Conservation (phyloP, 2,329 filamentous ascomycete genomes). For the Periconia macrospinosa region DNA sequence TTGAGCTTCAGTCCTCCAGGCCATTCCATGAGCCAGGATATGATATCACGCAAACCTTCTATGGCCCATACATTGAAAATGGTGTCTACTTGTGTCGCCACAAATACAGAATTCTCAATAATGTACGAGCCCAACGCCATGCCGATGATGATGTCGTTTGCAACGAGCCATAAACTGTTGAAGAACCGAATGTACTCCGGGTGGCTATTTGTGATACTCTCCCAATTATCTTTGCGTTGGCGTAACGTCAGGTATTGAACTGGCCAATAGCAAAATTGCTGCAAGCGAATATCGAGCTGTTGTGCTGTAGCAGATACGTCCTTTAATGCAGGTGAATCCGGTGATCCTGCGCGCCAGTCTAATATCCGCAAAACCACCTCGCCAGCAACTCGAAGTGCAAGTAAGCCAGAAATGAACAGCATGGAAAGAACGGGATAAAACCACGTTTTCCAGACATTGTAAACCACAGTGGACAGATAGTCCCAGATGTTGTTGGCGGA, state of each 20-base stretch:
- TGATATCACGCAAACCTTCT: constrained; percentile 82
- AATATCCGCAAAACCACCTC: constrained; percentile 78
- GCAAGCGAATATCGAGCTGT: constrained; percentile 92
- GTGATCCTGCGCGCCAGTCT: constrained; percentile 76
- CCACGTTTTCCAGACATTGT: constrained; percentile 72
- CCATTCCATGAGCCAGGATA: constrained; percentile 94
- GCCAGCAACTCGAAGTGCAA: constrained; percentile 77
- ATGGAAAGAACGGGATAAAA: constrained; percentile 74
- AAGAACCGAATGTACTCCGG: constrained; percentile 99
- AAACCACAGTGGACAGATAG: constrained; percentile 68
- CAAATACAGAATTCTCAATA: constrained; percentile 87
- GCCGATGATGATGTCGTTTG: constrained; percentile 97
- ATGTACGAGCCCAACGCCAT: constrained; percentile 96
- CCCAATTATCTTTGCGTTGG: constrained; percentile 89
- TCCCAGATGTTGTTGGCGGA: constrained; percentile 87
- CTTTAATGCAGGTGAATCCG: constrained; percentile 82
- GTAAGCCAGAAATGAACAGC: constrained; percentile 74
- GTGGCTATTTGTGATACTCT: constrained; percentile 91
- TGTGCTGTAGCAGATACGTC: constrained; percentile 96
- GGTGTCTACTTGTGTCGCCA: constrained; percentile 76
- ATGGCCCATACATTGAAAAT: constrained; percentile 83
- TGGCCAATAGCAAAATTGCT: constrained; percentile 99
- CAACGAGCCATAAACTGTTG: constrained; percentile 97
- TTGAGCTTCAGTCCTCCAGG: constrained; percentile 95
- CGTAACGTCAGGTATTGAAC: constrained; percentile 92